Base-by-base conservation (phyloP, 2,329 filamentous ascomycete species). In the Didymella segeticola region DNA sequence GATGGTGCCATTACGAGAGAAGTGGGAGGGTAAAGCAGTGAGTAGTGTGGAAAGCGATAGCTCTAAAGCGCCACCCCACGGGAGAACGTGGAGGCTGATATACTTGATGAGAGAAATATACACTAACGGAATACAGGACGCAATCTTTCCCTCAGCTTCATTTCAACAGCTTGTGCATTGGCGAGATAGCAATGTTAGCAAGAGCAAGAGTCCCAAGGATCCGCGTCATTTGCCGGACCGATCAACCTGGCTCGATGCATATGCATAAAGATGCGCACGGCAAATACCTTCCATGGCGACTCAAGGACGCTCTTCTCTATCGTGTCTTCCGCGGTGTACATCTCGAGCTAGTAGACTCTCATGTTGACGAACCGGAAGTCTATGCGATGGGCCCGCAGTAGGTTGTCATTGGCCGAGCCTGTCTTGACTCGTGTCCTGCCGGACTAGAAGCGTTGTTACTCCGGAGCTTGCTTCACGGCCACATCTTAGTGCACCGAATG, bases 1-100 rank as follows among this genome's bases (percentile, higher is more conserved):
- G 73, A 74, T 47, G 74, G 74, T 61, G 74, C 73, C 74, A 76
- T 76, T 68, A 70, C 68, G 66, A 68, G 61, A 72, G 54, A 23
- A 38, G 64, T 53, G 56, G 52, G 53, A 39, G 47, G 34, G 47
- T 60, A 37, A 53, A 50, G 25, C 51, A 57, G 52, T 60, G 62
- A 66, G 59, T 59, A 59, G 52, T 56, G 43, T 55, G 56, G 48
- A 52, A 57, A 61, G 45, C 65, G 64, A 64, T 66, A 69, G 61
- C 63, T 70, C 62, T 57, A 48, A 58, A 62, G 49, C 48, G 56
- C 62, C 49, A 71, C 72, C 72, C 70, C 72, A 73, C 71, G 71
- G 62, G 67, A 68, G 57, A 68, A 67, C 72, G 63, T 52, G 66
- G 70, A 72, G 69, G 64, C 60, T 71, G 70, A 71, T 74, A 75